Evolutionary conservation across 805 yeast species (phyloP).

Genomic region (Starmerella lactis-condensi): DNA sequence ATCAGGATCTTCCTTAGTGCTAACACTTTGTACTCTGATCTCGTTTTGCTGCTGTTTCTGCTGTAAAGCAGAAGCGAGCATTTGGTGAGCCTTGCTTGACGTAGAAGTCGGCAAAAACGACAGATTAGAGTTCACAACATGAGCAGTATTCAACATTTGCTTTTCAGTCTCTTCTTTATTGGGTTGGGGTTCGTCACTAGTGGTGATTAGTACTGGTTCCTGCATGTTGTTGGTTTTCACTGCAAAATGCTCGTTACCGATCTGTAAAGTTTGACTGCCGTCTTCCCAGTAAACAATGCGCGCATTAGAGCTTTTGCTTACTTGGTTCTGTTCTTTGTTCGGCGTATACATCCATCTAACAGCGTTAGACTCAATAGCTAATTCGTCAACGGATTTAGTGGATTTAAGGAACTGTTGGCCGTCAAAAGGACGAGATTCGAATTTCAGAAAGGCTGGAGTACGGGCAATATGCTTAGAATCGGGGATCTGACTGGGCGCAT

Average conservation of each 20-base stretch:
- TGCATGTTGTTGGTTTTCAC: constrained; percentile 25
- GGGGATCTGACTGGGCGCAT: constrained; percentile 15
- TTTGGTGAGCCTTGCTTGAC: constrained; percentile 62
- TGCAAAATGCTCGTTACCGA: constrained; percentile 79
- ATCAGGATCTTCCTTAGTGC: constrained; percentile 30
- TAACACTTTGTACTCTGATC: constrained; percentile 22
- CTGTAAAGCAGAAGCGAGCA: constrained; percentile 37
- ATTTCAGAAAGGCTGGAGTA: constrained; percentile 63
- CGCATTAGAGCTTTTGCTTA: constrained; percentile 72
- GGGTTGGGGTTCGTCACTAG: too few relatives aligned
- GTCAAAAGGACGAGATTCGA: constrained; percentile 78
- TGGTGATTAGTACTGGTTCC: too few relatives aligned
- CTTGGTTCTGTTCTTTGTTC: constrained; percentile 26
- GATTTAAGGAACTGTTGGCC: constrained; percentile 8
- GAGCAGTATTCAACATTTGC: constrained; percentile 42
- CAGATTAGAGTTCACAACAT: constrained; percentile 43
- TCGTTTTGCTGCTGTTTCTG: constrained; percentile 18
- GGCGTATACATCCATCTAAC: constrained; percentile 86
- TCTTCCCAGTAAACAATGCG: constrained; percentile 89
- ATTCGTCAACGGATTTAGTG: constrained; percentile 21
- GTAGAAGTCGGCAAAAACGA: constrained; percentile 82
- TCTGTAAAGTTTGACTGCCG: constrained; percentile 66
- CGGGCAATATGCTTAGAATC: constrained; percentile 22
- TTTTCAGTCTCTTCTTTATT: constrained; percentile 54
- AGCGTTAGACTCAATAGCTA: constrained; percentile 49